Conservation (phyloP, 305 asterid genomes). For the Fraxinus floribunda region DNA sequence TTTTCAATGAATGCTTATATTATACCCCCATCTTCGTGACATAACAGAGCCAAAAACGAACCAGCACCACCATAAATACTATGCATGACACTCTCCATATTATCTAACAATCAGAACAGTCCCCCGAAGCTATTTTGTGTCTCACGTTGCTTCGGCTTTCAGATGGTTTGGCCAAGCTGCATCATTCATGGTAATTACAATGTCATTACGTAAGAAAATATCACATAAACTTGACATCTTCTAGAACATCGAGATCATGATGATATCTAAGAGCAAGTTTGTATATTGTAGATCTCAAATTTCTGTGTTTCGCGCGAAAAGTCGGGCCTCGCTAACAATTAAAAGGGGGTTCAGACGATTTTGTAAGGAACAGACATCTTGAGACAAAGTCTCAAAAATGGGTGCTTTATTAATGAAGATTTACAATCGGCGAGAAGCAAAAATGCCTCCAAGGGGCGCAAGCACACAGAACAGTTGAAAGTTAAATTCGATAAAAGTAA, state of each 20-base stretch:
- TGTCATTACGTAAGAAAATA: not conserved
- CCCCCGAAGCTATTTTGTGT: not conserved
- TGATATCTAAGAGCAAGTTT: conserved; percentile 81
- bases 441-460: no score
- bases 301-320: no score
- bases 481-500: no score
- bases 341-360: no score
- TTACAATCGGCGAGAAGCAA: no score
- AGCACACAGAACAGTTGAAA: no score
- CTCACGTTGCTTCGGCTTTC: not conserved
- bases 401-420: no score
- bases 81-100: not conserved
- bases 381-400: no score
- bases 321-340: no score
- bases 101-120: no score
- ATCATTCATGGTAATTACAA: not conserved
- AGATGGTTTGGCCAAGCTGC: not conserved
- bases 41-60: not conserved
- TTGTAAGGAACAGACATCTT: no score
- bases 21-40: not conserved
- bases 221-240: conserved; percentile 60
- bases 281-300: conserved; percentile 75
- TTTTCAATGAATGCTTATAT: not conserved
- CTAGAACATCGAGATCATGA: no score
- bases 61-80: not conserved